A percentile compares a stretch with the other conserved stretches of the same genome.
Conservation (phyloP, 139 green algal species). For the Closterium sp. region DNA sequence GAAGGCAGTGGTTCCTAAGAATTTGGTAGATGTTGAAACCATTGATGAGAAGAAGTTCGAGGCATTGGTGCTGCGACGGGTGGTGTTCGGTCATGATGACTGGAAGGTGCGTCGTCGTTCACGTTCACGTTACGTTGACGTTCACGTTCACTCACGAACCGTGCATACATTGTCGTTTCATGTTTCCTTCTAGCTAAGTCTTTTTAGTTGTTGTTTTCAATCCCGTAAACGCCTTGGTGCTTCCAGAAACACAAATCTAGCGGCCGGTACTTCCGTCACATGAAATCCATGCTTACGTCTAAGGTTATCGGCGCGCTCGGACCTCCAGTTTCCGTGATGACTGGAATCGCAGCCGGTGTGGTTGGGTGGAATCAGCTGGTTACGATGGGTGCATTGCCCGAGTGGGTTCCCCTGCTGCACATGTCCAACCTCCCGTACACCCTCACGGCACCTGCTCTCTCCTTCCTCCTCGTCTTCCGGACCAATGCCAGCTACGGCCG, state of each 20-base stretch:
- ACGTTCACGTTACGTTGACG: no score
- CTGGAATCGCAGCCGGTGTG: conserved; percentile 21
- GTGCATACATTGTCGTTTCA: not conserved
- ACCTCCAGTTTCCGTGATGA: conserved; percentile 5
- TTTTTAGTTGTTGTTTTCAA: no score
- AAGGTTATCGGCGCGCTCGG: conserved; percentile 38
- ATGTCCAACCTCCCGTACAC: conserved; percentile 32
- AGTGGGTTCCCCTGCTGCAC: conserved; percentile 17
- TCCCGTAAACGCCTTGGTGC: not conserved
- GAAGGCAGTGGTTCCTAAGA: conserved; percentile 1
- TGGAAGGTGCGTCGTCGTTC: conserved; percentile 23
- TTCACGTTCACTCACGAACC: not conserved
- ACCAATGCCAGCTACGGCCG: conserved; percentile 39
- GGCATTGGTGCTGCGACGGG: conserved; percentile 18
- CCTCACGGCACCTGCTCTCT: conserved; percentile 43
- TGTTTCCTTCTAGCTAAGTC: not conserved
- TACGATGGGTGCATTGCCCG: not conserved
- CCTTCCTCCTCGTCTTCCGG: conserved; percentile 51
- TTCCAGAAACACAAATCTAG: conserved; percentile 31
- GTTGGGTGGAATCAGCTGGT: conserved; percentile 15
- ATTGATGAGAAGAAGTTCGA: conserved; percentile 32
- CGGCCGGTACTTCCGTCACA: conserved; percentile 25
- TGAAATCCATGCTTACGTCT: conserved; percentile 24
- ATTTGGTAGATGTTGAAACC: not conserved
- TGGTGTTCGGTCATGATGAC: conserved; percentile 39